Percentiles rank a stretch among this genome's conserved stretches.
Evolutionary conservation across 2,329 filamentous ascomycete species (phyloP).

Genomic region (Dactylellina parvicollis): DNA sequence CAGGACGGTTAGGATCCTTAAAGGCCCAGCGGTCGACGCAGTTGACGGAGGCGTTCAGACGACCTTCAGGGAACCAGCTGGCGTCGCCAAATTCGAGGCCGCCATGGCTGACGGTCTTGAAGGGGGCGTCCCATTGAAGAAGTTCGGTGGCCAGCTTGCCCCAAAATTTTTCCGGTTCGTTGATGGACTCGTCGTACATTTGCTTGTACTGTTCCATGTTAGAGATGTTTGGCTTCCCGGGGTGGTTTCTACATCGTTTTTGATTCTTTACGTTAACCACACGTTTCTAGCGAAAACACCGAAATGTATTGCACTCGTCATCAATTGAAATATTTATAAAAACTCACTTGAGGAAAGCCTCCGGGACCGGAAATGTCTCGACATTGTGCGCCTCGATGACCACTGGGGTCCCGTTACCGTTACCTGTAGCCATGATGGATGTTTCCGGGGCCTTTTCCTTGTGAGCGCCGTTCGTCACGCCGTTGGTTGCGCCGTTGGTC

Average conservation of each 20-base stretch:
- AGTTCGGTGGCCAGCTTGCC: slow-evolving; percentile 84
- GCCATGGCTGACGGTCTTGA: slow-evolving; percentile 85
- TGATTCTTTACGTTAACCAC: slow-evolving; percentile 1
- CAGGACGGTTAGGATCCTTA: slow-evolving; percentile 89
- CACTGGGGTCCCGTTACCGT: slow-evolving; percentile 63
- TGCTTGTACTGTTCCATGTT: slow-evolving; percentile 75
- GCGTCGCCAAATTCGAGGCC: slow-evolving; percentile 81
- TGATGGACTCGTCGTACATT: slow-evolving; percentile 85
- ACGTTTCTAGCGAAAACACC: not conserved
- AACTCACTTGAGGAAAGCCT: slow-evolving; percentile 57
- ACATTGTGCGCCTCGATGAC: slow-evolving; percentile 80
- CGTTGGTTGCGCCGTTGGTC: slow-evolving; percentile 34
- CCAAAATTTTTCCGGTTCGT: slow-evolving; percentile 90
- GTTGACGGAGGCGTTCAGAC: slow-evolving; percentile 96
- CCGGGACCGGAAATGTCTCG: slow-evolving; percentile 68
- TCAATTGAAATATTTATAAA: slow-evolving; percentile 16
- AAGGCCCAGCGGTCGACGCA: slow-evolving; percentile 96
- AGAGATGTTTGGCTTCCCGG: slow-evolving; percentile 73
- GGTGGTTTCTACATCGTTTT: slow-evolving; percentile 66
- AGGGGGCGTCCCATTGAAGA: slow-evolving; percentile 88
- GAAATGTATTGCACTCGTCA: no score
- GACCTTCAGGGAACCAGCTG: slow-evolving; percentile 94
- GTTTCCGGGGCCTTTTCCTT: slow-evolving; percentile 34
- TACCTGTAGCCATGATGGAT: slow-evolving; percentile 16
- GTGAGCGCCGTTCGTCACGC: slow-evolving; percentile 19